These are phyloP conservation scores for Trypanosoma congolense DNA, from an alignment of 208 protist genomes.

Conservation along the genomic window DNA sequence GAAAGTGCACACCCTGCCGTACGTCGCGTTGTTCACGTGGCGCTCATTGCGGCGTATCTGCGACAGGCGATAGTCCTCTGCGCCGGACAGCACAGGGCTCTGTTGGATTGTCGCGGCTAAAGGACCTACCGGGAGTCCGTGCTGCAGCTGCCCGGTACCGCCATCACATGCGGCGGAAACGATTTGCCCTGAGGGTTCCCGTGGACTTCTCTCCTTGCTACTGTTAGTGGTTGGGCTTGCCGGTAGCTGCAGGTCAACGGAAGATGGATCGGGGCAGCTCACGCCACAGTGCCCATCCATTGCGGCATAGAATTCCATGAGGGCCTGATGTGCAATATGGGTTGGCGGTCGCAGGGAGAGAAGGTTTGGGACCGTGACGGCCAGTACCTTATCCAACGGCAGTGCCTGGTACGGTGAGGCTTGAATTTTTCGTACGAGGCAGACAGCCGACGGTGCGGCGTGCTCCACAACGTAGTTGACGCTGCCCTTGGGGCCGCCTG, in stretches of 20 bases:
- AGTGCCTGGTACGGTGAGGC: slow-evolving; percentile 58
- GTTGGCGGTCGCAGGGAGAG: slow-evolving; percentile 50
- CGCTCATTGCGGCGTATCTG: slow-evolving; percentile 69
- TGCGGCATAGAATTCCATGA: slow-evolving; percentile 73
- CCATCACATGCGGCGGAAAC: too few relatives aligned
- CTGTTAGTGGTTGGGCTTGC: not conserved
- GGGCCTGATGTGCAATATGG: slow-evolving; percentile 60
- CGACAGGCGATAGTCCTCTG: slow-evolving; percentile 64
- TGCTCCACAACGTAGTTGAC: slow-evolving; percentile 41
- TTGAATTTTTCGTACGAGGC: slow-evolving; percentile 49
- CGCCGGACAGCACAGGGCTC: not conserved
- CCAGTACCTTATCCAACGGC: slow-evolving; percentile 30
- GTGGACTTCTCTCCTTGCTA: not conserved
- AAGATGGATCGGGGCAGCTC: slow-evolving; percentile 20
- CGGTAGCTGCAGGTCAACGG: slow-evolving; percentile 11
- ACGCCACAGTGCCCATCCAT: slow-evolving; percentile 66
- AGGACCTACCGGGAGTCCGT: not conserved
- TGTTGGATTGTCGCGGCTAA: slow-evolving; percentile 7
- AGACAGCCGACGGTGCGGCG: slow-evolving; percentile 58
- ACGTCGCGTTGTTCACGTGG: slow-evolving; percentile 55
- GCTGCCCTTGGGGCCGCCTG: not conserved
- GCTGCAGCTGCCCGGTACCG: not conserved
- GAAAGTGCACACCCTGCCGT: slow-evolving; percentile 44
- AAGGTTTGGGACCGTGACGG: slow-evolving; percentile 49
- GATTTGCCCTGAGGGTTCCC: not conserved